These are phyloP conservation scores for Aspergillus ostianus DNA, from an alignment of 495 filamentous ascomycete species.

Conservation along the genomic window DNA sequence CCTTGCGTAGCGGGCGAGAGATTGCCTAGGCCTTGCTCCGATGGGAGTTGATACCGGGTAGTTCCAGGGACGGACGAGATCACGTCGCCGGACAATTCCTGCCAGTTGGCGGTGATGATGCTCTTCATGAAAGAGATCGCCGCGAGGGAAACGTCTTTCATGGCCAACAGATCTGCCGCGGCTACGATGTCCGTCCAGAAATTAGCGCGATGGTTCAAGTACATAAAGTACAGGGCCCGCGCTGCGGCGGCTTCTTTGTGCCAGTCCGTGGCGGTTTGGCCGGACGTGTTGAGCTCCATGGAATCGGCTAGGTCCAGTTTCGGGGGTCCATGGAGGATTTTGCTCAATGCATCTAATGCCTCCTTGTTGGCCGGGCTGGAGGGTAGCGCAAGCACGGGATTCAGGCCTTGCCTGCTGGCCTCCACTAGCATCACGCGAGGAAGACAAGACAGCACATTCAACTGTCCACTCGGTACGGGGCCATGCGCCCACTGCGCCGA, in stretches of 20 bases:
- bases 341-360: slow-evolving; percentile 52
- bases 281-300: slow-evolving; percentile 32
- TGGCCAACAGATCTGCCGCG: slow-evolving; percentile 55
- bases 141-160: slow-evolving; percentile 57
- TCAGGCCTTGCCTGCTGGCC: slow-evolving; percentile 42
- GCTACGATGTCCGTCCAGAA: slow-evolving; percentile 54
- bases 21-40: slow-evolving; percentile 37
- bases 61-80: slow-evolving; percentile 17
- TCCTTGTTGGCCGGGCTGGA: slow-evolving; percentile 50
- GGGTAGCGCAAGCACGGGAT: slow-evolving; percentile 50
- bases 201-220: slow-evolving; percentile 45
- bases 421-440: slow-evolving; percentile 54
- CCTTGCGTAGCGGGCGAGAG: slow-evolving; percentile 37
- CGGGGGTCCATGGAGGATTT: slow-evolving; percentile 54
- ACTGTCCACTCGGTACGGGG: slow-evolving; percentile 50
- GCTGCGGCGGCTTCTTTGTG: slow-evolving; percentile 52
- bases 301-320: slow-evolving; percentile 24
- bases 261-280: slow-evolving; percentile 40
- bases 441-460: slow-evolving; percentile 56
- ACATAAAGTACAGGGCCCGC: slow-evolving; percentile 56
- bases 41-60: slow-evolving; percentile 42
- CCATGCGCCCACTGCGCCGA: slow-evolving; percentile 52
- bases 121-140: slow-evolving; percentile 53
- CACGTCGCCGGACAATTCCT: slow-evolving; percentile 27
- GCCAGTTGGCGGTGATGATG: slow-evolving; percentile 58